Percentiles rank a stretch among this genome's conserved stretches.
Conservation (phyloP, 805 yeast genomes). For the Zygosaccharomyces siamensis region DNA sequence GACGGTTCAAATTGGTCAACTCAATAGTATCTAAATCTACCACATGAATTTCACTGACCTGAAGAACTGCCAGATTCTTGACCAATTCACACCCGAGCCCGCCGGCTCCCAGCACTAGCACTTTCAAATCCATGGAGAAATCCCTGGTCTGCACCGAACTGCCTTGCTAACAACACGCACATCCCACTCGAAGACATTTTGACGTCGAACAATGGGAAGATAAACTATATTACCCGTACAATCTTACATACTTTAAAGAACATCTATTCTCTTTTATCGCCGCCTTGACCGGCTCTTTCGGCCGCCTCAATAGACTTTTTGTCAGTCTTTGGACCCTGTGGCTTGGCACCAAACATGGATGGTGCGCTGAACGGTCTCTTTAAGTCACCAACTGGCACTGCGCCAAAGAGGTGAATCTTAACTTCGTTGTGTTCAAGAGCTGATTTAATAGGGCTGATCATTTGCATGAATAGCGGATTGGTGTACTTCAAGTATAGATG, state of each 20-base stretch:
- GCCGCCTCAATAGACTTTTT: constrained; percentile 81
- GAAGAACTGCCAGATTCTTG: constrained; percentile 69
- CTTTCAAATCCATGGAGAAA: constrained; percentile 33
- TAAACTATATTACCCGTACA: constrained; percentile 4
- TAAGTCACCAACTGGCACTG: constrained; percentile 80
- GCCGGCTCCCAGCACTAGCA: constrained; percentile 88
- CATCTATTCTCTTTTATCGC: constrained; percentile 75
- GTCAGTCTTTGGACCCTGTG: constrained; percentile 64
- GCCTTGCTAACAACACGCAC: too few species aligned
- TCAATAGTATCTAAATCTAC: constrained; percentile 94
- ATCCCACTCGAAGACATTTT: too few species aligned
- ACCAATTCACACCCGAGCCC: constrained; percentile 91
- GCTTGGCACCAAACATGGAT: constrained; percentile 60
- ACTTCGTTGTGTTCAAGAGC: constrained; percentile 88
- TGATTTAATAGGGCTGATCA: constrained; percentile 82
- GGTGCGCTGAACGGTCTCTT: constrained; percentile 95
- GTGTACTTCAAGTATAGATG: constrained; percentile 96
- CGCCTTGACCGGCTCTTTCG: constrained; percentile 81
- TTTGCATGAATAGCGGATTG: constrained; percentile 94
- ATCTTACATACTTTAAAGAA: constrained; percentile 1
- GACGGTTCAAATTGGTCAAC: constrained; percentile 83
- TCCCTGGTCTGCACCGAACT: not conserved
- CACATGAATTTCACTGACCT: constrained; percentile 68
- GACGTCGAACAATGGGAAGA: not conserved
- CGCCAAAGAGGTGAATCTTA: constrained; percentile 81